Evolutionary conservation across 495 filamentous ascomycete genomes (phyloP), one percentile per base, ranked within the genome.

Genomic region (Cairneyella variabilis): DNA sequence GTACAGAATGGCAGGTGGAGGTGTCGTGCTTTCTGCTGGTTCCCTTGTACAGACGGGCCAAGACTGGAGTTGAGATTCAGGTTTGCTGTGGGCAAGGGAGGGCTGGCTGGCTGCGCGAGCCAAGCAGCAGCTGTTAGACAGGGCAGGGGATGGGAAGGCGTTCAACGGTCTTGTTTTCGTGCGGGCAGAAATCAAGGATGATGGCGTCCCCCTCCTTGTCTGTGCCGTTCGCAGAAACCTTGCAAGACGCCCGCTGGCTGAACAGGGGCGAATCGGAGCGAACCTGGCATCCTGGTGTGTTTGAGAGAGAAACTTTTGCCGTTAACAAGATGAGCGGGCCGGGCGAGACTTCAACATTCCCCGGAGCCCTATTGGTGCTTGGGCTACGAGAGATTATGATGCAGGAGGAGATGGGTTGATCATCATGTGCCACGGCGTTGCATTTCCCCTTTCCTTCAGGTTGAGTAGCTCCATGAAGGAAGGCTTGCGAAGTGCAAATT

Each of bases 31-130:
- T n/a, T n/a, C n/a, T n/a, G n/a, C n/a, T n/a, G n/a, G n/a, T n/a
- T n/a, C n/a, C n/a, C n/a, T n/a, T n/a, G n/a, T n/a, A n/a, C n/a
- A n/a, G n/a, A n/a, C n/a, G n/a, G n/a, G n/a, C n/a, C n/a, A n/a
- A n/a, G n/a, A n/a, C n/a, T n/a, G 52, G 56, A 48, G 57, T 60
- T 56, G 57, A 55, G 51, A 49, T 60, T 60, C 47, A 52, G 32
- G 40, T 51, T 59, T 26, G 44, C 51, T 36, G 30, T 18, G 45
- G 34, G 48, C 56, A 54, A 47, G 51, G 50, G 51, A 50, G 39
- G 30, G 36, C 36, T n/a, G n/a, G n/a, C n/a, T n/a, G 16, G 14
- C 23, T 38, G 56, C 49, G 45, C 22, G 46, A 42, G 14, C 30
- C 25, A 48, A 37, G 49, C 49, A 48, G 23, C 39, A 56, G 43